These are phyloP conservation scores for Alternaria tenuissima DNA, from an alignment of 2,329 filamentous ascomycete species.

Conservation along the genomic window DNA sequence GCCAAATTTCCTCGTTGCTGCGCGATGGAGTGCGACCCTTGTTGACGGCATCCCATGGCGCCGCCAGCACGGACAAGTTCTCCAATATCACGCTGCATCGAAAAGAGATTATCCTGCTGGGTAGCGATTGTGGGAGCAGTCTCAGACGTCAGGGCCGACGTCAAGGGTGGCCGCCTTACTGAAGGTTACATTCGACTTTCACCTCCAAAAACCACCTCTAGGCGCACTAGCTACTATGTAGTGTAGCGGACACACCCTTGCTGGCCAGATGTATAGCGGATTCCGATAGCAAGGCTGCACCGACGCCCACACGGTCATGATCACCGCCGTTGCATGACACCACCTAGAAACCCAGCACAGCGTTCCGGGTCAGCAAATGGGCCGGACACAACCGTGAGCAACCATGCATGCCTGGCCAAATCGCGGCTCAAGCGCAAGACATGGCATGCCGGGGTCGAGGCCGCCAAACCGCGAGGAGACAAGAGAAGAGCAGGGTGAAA, in stretches of 20 bases:
- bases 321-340: conserved; percentile 25
- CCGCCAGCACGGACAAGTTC: conserved; percentile 40
- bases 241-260: background rate
- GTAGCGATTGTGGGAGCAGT: conserved; percentile 5
- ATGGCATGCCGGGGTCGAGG: conserved; percentile 26
- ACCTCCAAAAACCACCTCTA: background rate
- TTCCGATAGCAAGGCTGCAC: conserved; percentile 16
- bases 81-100: conserved; percentile 40
- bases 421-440: conserved; percentile 46
- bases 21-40: conserved; percentile 43
- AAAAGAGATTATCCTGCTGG: conserved; percentile 35
- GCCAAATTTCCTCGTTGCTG: conserved; percentile 28
- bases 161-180: conserved; percentile 13
- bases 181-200: background rate
- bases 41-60: conserved; percentile 32
- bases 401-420: conserved; percentile 32
- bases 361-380: conserved; percentile 48
- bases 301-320: conserved; percentile 15
- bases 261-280: conserved; percentile 5
- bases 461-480: conserved; percentile 29
- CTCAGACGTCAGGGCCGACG: conserved; percentile 12
- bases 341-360: conserved; percentile 34
- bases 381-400: conserved; percentile 45
- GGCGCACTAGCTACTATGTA: background rate
- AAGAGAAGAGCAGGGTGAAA: conserved; percentile 32